Conservation (phyloP, 306 rosid species). For the Vachellia pachyceras region DNA sequence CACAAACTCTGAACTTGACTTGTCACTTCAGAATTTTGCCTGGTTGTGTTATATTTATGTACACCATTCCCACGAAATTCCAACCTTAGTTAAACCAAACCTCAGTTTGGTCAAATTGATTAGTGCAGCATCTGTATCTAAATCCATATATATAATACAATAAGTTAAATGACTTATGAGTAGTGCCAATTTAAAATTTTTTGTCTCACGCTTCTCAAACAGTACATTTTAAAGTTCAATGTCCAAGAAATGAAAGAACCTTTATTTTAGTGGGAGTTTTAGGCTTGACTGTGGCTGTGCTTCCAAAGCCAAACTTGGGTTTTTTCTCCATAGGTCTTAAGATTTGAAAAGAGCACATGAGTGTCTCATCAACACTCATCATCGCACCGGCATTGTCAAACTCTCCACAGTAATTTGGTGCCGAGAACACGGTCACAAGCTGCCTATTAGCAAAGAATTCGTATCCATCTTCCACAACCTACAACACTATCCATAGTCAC, state of each 20-base stretch:
- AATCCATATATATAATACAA: background rate
- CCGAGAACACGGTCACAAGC: slow-evolving; percentile 87
- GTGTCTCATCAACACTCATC: slow-evolving; percentile 80
- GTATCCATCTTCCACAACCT: slow-evolving; percentile 95
- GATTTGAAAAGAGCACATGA: slow-evolving; percentile 83
- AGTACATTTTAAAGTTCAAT: background rate
- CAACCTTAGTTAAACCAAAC: background rate
- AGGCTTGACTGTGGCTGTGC: slow-evolving; percentile 43
- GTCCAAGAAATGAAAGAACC: slow-evolving; percentile 51
- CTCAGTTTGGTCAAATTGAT: background rate
- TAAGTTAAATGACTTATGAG: background rate
- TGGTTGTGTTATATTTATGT: background rate
- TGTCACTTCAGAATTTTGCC: background rate
- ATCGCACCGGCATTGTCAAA: slow-evolving; percentile 92
- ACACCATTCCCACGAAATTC: background rate
- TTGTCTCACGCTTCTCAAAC: background rate
- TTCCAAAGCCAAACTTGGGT: slow-evolving; percentile 60
- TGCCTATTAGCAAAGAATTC: slow-evolving; percentile 82
- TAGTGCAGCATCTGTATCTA: background rate
- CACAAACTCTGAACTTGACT: background rate
- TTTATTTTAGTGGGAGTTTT: slow-evolving; percentile 48
- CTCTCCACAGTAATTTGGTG: slow-evolving; percentile 97
- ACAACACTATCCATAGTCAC: slow-evolving; percentile 31
- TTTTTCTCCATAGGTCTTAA: slow-evolving; percentile 72
- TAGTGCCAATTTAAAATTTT: background rate